Evolutionary conservation across 495 filamentous ascomycete species (phyloP).

Genomic region (Lentithecium fluviatile): DNA sequence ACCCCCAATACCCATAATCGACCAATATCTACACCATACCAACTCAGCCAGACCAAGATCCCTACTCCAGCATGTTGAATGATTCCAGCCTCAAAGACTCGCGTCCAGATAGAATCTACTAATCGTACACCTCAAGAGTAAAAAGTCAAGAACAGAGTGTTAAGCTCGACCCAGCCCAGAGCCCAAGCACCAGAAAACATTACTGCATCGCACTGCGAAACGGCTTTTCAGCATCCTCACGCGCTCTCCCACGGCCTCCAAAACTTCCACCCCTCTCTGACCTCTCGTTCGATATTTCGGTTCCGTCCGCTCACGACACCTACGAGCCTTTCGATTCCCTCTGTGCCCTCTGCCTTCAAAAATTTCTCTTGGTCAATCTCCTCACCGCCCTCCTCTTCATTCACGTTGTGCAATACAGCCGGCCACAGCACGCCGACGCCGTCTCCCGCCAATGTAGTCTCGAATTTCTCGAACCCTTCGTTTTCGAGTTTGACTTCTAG

Average conservation of each 20-base stretch:
- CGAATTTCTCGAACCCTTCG: conserved; percentile 79
- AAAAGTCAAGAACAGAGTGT: not conserved
- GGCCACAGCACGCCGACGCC: conserved; percentile 93
- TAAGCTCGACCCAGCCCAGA: not conserved
- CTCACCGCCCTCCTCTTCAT: conserved; percentile 73
- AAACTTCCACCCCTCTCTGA: conserved; percentile 87
- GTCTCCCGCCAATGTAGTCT: conserved; percentile 84
- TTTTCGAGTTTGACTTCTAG: conserved; percentile 66
- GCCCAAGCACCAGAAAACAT: not conserved
- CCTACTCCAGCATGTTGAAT: not conserved
- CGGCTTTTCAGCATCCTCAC: not conserved
- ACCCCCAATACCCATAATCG: too few species aligned
- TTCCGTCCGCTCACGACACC: conserved; percentile 45
- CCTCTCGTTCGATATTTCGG: conserved; percentile 61
- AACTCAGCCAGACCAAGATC: not conserved
- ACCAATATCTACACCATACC: not conserved
- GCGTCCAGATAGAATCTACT: not conserved
- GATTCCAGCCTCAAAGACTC: not conserved
- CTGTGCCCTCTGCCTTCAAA: conserved; percentile 72
- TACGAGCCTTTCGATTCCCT: conserved; percentile 69
- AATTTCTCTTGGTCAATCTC: conserved; percentile 94
- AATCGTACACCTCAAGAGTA: not conserved
- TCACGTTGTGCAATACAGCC: conserved; percentile 73
- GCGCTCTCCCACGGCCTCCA: conserved; percentile 58
- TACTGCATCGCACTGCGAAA: not conserved